Conservation (phyloP, 2,329 filamentous ascomycete species). For the Monascus ruber region DNA sequence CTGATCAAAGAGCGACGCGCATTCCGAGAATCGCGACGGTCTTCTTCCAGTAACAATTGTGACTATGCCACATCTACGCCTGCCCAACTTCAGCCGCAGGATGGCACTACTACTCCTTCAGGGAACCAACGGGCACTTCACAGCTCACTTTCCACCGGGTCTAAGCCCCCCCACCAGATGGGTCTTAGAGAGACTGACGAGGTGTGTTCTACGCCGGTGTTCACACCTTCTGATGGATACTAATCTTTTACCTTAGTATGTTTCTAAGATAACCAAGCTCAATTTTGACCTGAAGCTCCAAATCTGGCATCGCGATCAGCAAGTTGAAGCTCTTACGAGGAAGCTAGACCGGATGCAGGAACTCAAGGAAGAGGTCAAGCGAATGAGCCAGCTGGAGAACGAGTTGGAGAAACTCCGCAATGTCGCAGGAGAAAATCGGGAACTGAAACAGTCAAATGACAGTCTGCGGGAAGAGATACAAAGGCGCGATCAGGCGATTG, state of each 20-base stretch:
- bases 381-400: constrained; percentile 18
- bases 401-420: constrained; percentile 27
- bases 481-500: constrained; percentile 29
- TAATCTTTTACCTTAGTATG: constrained; percentile 20
- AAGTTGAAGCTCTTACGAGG: constrained; percentile 23
- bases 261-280: constrained; percentile 33
- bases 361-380: constrained; percentile 24
- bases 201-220: constrained; percentile 13
- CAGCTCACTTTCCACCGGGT: constrained; percentile 17
- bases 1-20: constrained; percentile 32
- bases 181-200: constrained; percentile 33
- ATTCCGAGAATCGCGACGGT: constrained; percentile 19
- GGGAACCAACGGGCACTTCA: constrained; percentile 24
- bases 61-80: constrained; percentile 14
- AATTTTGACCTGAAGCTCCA: constrained; percentile 35
- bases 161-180: constrained; percentile 29
- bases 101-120: constrained; percentile 15
- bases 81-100: constrained; percentile 16
- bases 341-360: constrained; percentile 27
- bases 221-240: background rate
- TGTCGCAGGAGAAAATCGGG: constrained; percentile 24
- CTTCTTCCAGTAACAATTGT: constrained; percentile 12
- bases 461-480: constrained; percentile 26
- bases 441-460: constrained; percentile 26
- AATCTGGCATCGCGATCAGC: constrained; percentile 29